Percentiles rank a stretch among this genome's conserved stretches.
These are phyloP conservation scores for Acacia crassicarpa DNA, from an alignment of 306 rosid species.

Conservation along the genomic window DNA sequence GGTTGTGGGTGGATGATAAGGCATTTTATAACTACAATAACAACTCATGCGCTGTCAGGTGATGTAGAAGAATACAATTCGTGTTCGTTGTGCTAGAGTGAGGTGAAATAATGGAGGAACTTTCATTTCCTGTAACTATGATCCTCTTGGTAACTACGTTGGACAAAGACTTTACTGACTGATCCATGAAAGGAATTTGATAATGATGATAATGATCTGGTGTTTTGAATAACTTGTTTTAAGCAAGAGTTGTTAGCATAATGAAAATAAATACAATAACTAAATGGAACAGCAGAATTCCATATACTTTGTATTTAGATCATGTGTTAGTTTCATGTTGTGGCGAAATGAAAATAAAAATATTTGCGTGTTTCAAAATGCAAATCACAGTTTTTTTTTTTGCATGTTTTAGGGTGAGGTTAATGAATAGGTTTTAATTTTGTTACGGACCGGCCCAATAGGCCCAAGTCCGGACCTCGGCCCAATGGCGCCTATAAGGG, in stretches of 20 bases:
- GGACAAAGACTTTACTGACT: neutral
- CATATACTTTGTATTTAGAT: neutral
- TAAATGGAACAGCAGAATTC: neutral
- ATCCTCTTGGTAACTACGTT: neutral
- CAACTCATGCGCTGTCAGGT: slow-evolving; percentile 46
- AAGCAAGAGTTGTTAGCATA: neutral
- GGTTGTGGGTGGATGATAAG: slow-evolving; percentile 49
- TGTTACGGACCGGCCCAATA: too few relatives aligned
- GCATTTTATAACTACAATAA: slow-evolving; percentile 31
- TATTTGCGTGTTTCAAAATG: neutral
- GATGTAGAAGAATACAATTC: slow-evolving; percentile 42
- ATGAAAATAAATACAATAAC: too few relatives aligned
- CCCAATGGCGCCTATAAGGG: too few relatives aligned
- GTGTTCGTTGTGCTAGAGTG: slow-evolving; percentile 51
- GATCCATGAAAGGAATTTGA: too few relatives aligned
- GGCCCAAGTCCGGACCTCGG: too few relatives aligned
- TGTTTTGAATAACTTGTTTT: too few relatives aligned
- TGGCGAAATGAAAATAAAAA: neutral
- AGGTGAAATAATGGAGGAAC: slow-evolving; percentile 50
- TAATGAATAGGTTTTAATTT: too few relatives aligned
- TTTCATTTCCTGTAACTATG: slow-evolving; percentile 58
- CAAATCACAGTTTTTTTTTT: too few relatives aligned
- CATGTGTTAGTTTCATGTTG: neutral
- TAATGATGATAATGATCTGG: neutral
- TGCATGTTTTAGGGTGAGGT: too few relatives aligned